phyloP scores from a whole-genome alignment of 768 basidiomycete species.

The Hericium erinaceus region DNA sequence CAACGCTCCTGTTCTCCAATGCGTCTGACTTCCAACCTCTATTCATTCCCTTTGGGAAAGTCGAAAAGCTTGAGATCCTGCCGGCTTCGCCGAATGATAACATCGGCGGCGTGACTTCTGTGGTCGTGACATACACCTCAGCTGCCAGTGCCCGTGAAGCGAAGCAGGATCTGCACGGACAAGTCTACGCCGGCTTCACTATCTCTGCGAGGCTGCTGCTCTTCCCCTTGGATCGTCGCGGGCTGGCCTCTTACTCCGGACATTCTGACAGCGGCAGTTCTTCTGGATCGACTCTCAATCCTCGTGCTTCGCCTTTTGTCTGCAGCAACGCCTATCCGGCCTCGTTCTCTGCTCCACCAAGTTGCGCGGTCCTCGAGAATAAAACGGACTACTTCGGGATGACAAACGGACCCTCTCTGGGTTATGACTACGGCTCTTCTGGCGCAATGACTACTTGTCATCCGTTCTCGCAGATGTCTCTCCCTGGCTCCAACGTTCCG shows the following conservation, averaged over 20 bases:
- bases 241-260: background rate
- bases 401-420: background rate
- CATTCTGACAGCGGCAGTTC: constrained; percentile 5
- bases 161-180: constrained; percentile 48
- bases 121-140: constrained; percentile 55
- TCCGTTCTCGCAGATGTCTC: constrained; percentile 2
- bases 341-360: constrained; percentile 13
- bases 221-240: background rate
- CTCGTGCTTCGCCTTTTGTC: constrained; percentile 24
- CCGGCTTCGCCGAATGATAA: constrained; percentile 24
- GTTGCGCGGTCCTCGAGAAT: constrained; percentile 3
- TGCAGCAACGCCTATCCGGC: background rate
- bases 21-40: constrained; percentile 62
- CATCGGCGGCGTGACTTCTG: constrained; percentile 37
- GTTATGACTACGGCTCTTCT: background rate
- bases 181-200: constrained; percentile 45
- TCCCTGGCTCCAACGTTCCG: constrained; percentile 7
- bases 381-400: constrained; percentile 9
- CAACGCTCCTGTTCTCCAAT: constrained; percentile 58
- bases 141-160: constrained; percentile 53
- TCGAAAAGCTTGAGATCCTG: constrained; percentile 51
- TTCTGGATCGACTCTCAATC: constrained; percentile 22
- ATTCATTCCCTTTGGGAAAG: constrained; percentile 60
- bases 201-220: constrained; percentile 26
- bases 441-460: background rate